phyloP scores from a whole-genome alignment of 805 yeast species.

The Lachancea nothofagi region DNA sequence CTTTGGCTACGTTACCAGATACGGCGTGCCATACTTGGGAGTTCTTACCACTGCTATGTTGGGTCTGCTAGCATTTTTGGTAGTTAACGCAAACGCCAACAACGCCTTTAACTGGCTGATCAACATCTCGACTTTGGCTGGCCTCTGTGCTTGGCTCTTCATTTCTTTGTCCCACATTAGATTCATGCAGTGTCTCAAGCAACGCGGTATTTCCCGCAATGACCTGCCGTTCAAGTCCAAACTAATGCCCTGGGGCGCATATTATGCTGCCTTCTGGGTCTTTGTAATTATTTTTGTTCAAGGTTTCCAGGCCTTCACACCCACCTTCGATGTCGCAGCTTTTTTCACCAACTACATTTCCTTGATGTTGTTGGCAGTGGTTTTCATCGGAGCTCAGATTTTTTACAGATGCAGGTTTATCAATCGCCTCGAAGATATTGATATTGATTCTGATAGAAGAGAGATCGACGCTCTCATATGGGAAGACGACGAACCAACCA shows the following conservation, averaged over 20 bases:
- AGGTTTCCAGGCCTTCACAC: slow-evolving; percentile 60
- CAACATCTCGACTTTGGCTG: slow-evolving; percentile 62
- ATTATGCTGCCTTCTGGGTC: slow-evolving; percentile 50
- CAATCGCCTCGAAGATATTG: slow-evolving; percentile 50
- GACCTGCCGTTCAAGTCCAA: slow-evolving; percentile 63
- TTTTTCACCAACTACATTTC: slow-evolving; percentile 66
- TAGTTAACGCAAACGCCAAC: slow-evolving; percentile 43
- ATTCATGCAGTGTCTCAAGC: slow-evolving; percentile 54
- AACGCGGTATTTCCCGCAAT: slow-evolving; percentile 57
- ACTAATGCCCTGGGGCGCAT: slow-evolving; percentile 59
- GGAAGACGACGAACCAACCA: slow-evolving; percentile 49
- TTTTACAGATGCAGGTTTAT: slow-evolving; percentile 45
- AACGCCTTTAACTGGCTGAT: slow-evolving; percentile 62
- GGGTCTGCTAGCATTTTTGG: slow-evolving; percentile 56
- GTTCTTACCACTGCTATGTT: slow-evolving; percentile 50
- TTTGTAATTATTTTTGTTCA: slow-evolving; percentile 59
- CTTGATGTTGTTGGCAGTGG: slow-evolving; percentile 45
- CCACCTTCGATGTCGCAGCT: slow-evolving; percentile 43
- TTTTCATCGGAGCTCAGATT: slow-evolving; percentile 48
- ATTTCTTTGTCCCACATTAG: slow-evolving; percentile 55
- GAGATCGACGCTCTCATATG: slow-evolving; percentile 51
- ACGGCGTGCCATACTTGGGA: slow-evolving; percentile 57
- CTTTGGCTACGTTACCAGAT: slow-evolving; percentile 46
- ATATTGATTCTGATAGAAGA: slow-evolving; percentile 58
- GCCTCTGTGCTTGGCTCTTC: slow-evolving; percentile 62